Evolutionary conservation across 2,329 filamentous ascomycete species (phyloP).

Genomic region (Claviceps cyperi): DNA sequence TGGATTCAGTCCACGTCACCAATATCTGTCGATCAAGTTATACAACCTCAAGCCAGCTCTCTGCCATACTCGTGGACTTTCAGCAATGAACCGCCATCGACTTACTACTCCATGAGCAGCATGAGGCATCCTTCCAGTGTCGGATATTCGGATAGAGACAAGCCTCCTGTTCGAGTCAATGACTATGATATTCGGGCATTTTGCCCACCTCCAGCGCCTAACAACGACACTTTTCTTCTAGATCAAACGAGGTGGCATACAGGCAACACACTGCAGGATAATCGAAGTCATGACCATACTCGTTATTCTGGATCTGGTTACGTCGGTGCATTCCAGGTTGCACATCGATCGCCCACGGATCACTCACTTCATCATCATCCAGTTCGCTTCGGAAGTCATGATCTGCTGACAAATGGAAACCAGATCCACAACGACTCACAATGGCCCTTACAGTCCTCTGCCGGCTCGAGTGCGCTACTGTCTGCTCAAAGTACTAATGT

Average conservation of each 20-base stretch:
- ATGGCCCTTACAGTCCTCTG: neutral
- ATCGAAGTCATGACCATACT: conserved; percentile 2
- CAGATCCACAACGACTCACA: neutral
- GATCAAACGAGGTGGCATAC: conserved; percentile 14
- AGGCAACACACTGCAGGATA: conserved; percentile 6
- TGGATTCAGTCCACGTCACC: conserved; percentile 1
- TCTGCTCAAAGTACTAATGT: neutral
- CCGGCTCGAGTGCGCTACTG: neutral
- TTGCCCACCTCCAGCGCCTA: conserved; percentile 20
- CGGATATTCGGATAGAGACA: conserved; percentile 11
- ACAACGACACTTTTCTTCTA: conserved; percentile 17
- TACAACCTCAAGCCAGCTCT: neutral
- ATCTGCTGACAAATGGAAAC: neutral
- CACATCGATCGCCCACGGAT: neutral
- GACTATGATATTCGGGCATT: conserved; percentile 25
- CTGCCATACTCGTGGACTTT: neutral
- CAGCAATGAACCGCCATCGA: neutral
- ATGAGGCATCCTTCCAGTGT: conserved; percentile 4
- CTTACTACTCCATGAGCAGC: neutral
- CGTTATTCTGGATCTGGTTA: neutral
- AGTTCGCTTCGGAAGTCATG: neutral
- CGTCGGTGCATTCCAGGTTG: neutral
- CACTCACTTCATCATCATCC: neutral
- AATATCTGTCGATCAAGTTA: neutral
- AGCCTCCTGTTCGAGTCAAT: conserved; percentile 20